Evolutionary conservation across 176 grass and related monocot genomes (phyloP), one percentile per base, ranked within the genome.

Genomic region (Musa beccarii): DNA sequence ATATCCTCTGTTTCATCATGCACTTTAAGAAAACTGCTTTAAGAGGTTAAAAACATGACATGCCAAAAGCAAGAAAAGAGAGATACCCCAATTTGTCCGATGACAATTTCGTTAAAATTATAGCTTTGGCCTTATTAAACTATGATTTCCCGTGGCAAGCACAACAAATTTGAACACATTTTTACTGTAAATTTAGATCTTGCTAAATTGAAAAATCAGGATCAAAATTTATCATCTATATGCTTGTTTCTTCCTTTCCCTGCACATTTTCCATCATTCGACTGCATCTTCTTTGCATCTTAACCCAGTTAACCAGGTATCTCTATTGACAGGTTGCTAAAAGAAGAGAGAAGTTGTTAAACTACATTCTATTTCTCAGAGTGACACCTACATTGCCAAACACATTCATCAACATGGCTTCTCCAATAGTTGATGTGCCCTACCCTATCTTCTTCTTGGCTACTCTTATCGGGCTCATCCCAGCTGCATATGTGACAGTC

Each of bases 401-500:
- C 85, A 99, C 90, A 28, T 99, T 99, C 80, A 99, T 99, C 66
- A 99, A 99, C 85, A 85, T 99, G 23, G 95, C 95, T 75, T 99
- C 95, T 28, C 95, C 95, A 9, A 99, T 99, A 79, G 95, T 99
- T 34, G 95, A 99, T 53, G 95, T 99, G 34, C 95, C 95, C 26
- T 99, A 89, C 70, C 90, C 85, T 82, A 99, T 82, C 68, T 99
- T 99, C 75, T 51, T 99, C 69, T 52, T 87, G 76, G 95, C 80
- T 59, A 99, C 95, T 68, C 73, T 91, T 16, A 85, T 99, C 73
- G 95, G 95, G 79, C 82, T 99, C 57, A 89, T 94, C 57, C 95
- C 95, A 13, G 90, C 95, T 59, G 88, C 95, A 67, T 99, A 99
- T 49, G 86, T 99, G 22, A 92, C 95, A 2, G 95, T 99, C 34